Evolutionary conservation across 2,329 filamentous ascomycete genomes (phyloP).

Genomic region (Colletotrichum higginsianum): DNA sequence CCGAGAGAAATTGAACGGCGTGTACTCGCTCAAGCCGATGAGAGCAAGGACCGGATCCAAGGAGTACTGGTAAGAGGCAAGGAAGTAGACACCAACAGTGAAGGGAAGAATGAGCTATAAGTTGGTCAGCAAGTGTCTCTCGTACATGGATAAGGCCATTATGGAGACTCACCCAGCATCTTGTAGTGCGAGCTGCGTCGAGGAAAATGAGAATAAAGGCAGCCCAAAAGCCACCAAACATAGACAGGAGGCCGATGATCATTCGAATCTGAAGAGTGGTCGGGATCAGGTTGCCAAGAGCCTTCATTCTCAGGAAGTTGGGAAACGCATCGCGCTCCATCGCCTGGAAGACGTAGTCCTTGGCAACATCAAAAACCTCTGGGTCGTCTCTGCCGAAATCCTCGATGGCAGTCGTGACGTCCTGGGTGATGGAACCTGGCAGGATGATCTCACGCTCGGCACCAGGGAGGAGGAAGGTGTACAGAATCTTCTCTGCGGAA

Average conservation of each 20-base stretch:
- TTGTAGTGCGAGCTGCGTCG: conserved; percentile 78
- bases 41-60: conserved; percentile 93
- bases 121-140: conserved; percentile 35
- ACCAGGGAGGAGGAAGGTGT: conserved; percentile 95
- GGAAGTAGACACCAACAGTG: conserved; percentile 88
- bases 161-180: conserved; percentile 82
- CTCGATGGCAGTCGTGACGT: conserved; percentile 91
- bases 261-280: conserved; percentile 89
- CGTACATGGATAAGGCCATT: neutral
- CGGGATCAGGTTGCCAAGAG: conserved; percentile 94
- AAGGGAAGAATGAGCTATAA: conserved; percentile 84
- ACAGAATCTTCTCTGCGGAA: conserved; percentile 98
- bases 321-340: conserved; percentile 99
- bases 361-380: conserved; percentile 96
- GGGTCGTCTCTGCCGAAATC: conserved; percentile 94
- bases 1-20: conserved; percentile 89
- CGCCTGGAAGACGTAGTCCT: conserved; percentile 99
- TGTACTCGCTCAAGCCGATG: conserved; percentile 94
- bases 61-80: conserved; percentile 94
- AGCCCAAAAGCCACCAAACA: conserved; percentile 96
- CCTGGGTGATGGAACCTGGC: conserved; percentile 86
- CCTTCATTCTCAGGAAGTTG: conserved; percentile 94
- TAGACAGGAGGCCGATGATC: conserved; percentile 85
- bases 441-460: conserved; percentile 97
- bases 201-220: conserved; percentile 95